Evolutionary conservation across 2,329 filamentous ascomycete genomes (phyloP), one percentile per base, ranked within the genome.

Genomic region (Fusarium coffeatum): DNA sequence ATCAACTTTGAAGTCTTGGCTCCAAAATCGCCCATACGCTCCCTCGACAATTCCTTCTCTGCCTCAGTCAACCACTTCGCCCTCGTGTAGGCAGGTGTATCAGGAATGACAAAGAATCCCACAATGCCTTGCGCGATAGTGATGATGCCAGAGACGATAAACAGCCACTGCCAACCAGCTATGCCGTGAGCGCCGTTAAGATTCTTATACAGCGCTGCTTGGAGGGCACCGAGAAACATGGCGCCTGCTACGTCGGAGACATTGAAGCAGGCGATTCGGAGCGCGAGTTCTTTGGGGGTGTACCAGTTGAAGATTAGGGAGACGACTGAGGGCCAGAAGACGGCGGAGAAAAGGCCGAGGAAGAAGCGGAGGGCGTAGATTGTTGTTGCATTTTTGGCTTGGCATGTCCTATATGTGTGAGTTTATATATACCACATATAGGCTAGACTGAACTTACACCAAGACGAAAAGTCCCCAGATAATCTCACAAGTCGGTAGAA

Each of bases 81-180:
- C 1, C 77, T 72, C 0, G 77, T 78, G 34, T 75, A 78, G 0
- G 71, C 72, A 3, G 77, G 77, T 0, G 76, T 73, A 49, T 78
- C 77, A 0, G 77, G 77, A 8, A 85, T 80, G 2, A 81, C 73
- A 48, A 84, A 76, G 55, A 81, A 78, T 1, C 80, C 80, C 10
- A 78, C 59, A 16, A 82, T 57, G 8, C 82, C 83, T 60, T 84
- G 78, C 8, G 76, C 72, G 22, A 83, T 78, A 5, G 83, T 84
- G 23, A 82, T 79, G 40, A 77, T 74, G 2, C 83, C 83, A 3
- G 83, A 79, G 27, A 85, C 79, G 37, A 84, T 81, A 34, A 84
- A 84, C 0, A 84, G 74, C 83, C 83, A 85, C 59, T 80, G 79
- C 83, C 83, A 85, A 6, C 82, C 82, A 2, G 72, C 72, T 5